Percentiles rank a stretch among this genome's conserved stretches.
phyloP scores from a whole-genome alignment of 345 rosid genomes.

The Arabidopsis arenosa region DNA sequence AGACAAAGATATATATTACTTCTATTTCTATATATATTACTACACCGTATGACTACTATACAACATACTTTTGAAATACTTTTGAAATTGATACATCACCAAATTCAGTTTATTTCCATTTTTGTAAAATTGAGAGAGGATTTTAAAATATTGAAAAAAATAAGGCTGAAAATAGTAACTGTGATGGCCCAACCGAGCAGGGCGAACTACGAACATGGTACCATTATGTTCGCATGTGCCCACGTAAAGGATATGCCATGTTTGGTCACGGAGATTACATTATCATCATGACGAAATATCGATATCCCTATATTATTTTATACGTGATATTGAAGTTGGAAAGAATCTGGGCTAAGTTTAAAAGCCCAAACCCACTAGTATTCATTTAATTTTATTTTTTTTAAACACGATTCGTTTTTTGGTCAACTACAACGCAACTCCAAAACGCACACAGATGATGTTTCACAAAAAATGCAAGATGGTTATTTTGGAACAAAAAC shows the following conservation, averaged over 20 bases:
- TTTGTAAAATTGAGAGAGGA: conserved; percentile 23
- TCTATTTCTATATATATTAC: no score
- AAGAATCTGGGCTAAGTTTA: background rate
- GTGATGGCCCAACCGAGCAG: conserved; percentile 1
- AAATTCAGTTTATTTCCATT: conserved; percentile 1
- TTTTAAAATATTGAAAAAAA: background rate
- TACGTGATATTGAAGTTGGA: background rate
- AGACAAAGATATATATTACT: no score
- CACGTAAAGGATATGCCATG: background rate
- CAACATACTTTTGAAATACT: background rate
- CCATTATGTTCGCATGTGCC: conserved; percentile 17
- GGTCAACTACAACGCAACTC: no score
- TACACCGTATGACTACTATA: no score
- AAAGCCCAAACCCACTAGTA: background rate
- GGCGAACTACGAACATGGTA: background rate
- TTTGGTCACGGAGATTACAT: background rate
- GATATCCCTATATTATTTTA: no score
- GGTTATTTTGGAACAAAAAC: no score
- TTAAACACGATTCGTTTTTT: no score
- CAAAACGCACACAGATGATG: no score
- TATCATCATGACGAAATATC: background rate
- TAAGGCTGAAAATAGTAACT: background rate
- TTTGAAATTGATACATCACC: background rate
- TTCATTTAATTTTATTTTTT: no score
- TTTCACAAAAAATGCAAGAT: no score